Conservation (phyloP, 1,139 yeast genomes). For the Suhomyces chickasaworum region DNA sequence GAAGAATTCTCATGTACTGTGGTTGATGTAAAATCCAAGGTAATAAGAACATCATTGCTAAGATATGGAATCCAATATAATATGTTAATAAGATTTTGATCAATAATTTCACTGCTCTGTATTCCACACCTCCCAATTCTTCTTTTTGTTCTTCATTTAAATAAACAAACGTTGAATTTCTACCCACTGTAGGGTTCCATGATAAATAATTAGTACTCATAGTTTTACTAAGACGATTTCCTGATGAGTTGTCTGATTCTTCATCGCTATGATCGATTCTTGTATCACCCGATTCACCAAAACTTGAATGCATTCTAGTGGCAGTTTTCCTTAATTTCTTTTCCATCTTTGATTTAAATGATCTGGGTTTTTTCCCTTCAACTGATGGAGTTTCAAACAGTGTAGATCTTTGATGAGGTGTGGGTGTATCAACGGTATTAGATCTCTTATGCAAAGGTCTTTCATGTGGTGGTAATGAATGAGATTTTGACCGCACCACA, state of each 20-base stretch:
- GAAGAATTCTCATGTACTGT: constrained; percentile 45
- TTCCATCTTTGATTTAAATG: constrained; percentile 12
- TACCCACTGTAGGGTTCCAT: constrained; percentile 91
- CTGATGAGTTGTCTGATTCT: constrained; percentile 15
- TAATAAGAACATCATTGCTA: constrained; percentile 58
- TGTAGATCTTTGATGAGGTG: constrained; percentile 2
- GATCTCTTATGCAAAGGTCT: constrained; percentile 34
- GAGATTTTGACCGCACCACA: constrained; percentile 32
- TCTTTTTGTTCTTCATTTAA: constrained; percentile 83
- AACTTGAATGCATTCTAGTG: constrained; percentile 7
- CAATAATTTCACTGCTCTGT: constrained; percentile 79
- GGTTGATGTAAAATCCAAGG: constrained; percentile 63
- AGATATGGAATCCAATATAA: constrained; percentile 72
- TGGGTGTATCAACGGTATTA: constrained; percentile 45
- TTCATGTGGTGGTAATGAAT: not conserved
- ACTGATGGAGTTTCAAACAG: constrained; percentile 44
- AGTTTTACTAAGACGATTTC: constrained; percentile 18
- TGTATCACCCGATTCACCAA: constrained; percentile 15
- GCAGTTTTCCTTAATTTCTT: constrained; percentile 12
- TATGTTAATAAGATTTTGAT: constrained; percentile 66
- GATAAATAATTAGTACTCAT: constrained; percentile 73
- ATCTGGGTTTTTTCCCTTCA: constrained; percentile 29
- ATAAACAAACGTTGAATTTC: constrained; percentile 89
- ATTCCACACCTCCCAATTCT: constrained; percentile 96
- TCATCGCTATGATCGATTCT: constrained; percentile 23